Percentiles rank a stretch among this genome's conserved stretches.
Conservation (phyloP, 2,329 filamentous ascomycete genomes). For the Aspergillus hiratsukae region DNA sequence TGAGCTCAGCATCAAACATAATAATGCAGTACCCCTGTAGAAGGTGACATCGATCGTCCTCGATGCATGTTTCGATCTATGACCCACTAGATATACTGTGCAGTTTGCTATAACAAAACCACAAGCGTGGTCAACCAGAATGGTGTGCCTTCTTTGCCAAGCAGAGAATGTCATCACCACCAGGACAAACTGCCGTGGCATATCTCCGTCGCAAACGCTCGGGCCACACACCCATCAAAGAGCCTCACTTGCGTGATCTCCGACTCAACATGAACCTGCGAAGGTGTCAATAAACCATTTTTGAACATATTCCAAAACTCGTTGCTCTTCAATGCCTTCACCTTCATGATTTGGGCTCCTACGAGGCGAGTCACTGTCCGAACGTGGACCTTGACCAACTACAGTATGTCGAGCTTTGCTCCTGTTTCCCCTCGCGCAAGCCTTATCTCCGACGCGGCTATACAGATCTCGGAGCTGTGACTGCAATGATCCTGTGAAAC, state of each 20-base stretch:
- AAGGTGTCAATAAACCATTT: constrained; percentile 7
- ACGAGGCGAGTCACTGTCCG: constrained; percentile 37
- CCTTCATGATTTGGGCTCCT: constrained; percentile 38
- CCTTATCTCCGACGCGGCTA: constrained; percentile 16
- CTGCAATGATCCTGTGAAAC: background rate
- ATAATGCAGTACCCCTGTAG: background rate
- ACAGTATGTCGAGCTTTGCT: constrained; percentile 26
- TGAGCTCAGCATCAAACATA: background rate
- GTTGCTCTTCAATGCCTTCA: constrained; percentile 19
- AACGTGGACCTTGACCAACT: constrained; percentile 36
- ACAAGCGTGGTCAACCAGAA: background rate
- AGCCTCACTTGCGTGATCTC: background rate
- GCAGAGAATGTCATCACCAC: background rate
- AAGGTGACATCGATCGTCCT: background rate
- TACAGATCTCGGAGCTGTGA: constrained; percentile 1
- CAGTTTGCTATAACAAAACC: background rate
- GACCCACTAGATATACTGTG: background rate
- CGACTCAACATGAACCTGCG: background rate
- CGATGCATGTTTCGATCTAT: background rate
- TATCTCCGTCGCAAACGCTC: constrained; percentile 16
- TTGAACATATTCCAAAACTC: constrained; percentile 3
- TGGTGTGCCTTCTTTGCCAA: constrained; percentile 2
- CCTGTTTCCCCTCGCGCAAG: constrained; percentile 1
- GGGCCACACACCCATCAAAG: constrained; percentile 12
- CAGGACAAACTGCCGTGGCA: constrained; percentile 13